These are phyloP conservation scores for Entamoeba invadens DNA, from an alignment of 208 protist species.

Conservation along the genomic window DNA sequence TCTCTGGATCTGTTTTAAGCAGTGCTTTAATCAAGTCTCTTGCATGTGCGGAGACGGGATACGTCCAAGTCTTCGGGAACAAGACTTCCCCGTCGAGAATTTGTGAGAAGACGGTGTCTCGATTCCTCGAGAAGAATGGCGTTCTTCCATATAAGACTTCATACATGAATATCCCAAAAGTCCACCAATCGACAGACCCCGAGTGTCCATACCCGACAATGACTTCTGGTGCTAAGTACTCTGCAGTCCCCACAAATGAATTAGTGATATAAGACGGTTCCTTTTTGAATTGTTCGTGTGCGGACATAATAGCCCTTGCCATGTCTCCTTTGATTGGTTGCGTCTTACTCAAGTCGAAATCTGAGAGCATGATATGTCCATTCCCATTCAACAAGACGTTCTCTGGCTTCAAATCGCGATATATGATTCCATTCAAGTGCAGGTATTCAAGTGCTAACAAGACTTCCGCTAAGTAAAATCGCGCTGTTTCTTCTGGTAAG, in stretches of 20 bases:
- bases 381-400: constrained; percentile 60
- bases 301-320: neutral
- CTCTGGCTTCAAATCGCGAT: constrained; percentile 73
- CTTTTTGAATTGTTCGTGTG: neutral
- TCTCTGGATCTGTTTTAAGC: neutral
- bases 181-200: constrained; percentile 21
- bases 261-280: neutral
- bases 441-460: constrained; percentile 51
- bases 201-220: constrained; percentile 25
- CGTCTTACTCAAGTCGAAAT: constrained; percentile 63
- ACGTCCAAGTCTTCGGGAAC: neutral
- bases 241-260: constrained; percentile 33
- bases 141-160: constrained; percentile 6
- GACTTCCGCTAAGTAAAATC: constrained; percentile 40
- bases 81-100: neutral
- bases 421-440: constrained; percentile 53
- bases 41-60: neutral
- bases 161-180: constrained; percentile 4
- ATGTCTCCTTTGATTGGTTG: neutral
- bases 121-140: constrained; percentile 9
- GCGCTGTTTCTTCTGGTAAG: constrained; percentile 2
- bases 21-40: neutral
- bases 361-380: constrained; percentile 62
- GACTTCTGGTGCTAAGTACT: constrained; percentile 49
- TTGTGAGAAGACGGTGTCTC: neutral